Conservation (phyloP, 371 early-diverging fungal species). For the Mucor circinelloides region DNA sequence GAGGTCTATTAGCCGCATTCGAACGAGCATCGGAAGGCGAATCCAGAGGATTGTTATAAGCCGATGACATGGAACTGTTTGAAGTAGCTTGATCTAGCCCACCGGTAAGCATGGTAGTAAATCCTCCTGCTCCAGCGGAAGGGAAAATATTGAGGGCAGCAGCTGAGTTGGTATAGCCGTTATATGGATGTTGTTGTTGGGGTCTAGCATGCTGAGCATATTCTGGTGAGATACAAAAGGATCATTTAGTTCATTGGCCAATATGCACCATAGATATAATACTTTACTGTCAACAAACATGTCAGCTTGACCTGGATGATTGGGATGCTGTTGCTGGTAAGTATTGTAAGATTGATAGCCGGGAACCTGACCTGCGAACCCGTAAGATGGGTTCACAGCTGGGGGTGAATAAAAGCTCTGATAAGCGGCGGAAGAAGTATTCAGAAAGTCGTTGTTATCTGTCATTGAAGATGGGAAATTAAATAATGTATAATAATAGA, state of each 20-base stretch:
- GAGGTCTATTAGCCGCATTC: background rate
- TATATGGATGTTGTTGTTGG: background rate
- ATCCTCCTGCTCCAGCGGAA: background rate
- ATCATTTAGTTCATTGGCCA: background rate
- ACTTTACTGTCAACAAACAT: background rate
- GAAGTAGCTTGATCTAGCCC: conserved; percentile 2
- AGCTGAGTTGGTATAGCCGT: background rate
- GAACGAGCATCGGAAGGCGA: background rate
- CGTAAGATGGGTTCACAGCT: background rate
- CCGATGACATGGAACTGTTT: too few relatives aligned
- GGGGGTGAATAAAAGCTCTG: background rate
- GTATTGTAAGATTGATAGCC: background rate
- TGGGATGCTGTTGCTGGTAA: background rate
- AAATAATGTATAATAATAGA: background rate
- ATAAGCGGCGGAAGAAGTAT: background rate
- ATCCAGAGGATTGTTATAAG: background rate
- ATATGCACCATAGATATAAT: background rate
- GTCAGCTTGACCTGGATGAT: background rate
- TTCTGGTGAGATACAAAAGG: background rate
- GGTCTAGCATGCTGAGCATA: background rate
- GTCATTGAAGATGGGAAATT: background rate
- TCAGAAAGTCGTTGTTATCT: background rate
- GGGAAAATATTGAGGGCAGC: background rate
- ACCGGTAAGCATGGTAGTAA: background rate
- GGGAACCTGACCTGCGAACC: background rate